These are phyloP conservation scores for Linum trigynum DNA, from an alignment of 345 rosid genomes.

Conservation along the genomic window DNA sequence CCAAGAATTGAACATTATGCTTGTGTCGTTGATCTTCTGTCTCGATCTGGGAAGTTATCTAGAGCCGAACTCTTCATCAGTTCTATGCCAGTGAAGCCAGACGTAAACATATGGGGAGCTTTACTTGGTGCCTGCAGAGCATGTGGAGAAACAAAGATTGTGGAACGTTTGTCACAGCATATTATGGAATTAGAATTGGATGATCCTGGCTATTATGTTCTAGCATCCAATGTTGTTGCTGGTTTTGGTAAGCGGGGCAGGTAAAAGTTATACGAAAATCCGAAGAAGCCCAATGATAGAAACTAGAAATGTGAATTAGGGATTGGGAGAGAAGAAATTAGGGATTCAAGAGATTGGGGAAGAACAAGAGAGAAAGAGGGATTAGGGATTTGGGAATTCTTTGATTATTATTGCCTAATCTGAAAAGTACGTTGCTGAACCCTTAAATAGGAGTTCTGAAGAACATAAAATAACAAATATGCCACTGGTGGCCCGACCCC, in stretches of 20 bases:
- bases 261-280: conserved; percentile 38
- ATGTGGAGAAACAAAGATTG: conserved; percentile 32
- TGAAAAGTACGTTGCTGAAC: no score
- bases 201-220: conserved; percentile 43
- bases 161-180: conserved; percentile 33
- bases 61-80: conserved; percentile 40
- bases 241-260: conserved; percentile 48
- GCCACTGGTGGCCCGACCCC: no score
- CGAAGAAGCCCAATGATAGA: conserved; percentile 26
- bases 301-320: no score
- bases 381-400: no score
- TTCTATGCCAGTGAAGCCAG: conserved; percentile 47
- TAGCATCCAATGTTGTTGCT: conserved; percentile 48
- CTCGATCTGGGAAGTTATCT: conserved; percentile 33
- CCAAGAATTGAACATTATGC: conserved; percentile 46
- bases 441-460: no score
- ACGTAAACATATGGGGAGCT: conserved; percentile 52
- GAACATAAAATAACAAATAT: no score
- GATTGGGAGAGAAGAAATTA: no score
- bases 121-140: conserved; percentile 47
- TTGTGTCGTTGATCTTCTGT: conserved; percentile 45
- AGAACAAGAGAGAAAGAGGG: no score
- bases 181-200: conserved; percentile 35
- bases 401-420: no score
- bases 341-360: no score